A percentile compares a stretch with the other conserved stretches of the same genome.
phyloP scores from a whole-genome alignment of 345 rosid genomes.

The Dimocarpus longan region DNA sequence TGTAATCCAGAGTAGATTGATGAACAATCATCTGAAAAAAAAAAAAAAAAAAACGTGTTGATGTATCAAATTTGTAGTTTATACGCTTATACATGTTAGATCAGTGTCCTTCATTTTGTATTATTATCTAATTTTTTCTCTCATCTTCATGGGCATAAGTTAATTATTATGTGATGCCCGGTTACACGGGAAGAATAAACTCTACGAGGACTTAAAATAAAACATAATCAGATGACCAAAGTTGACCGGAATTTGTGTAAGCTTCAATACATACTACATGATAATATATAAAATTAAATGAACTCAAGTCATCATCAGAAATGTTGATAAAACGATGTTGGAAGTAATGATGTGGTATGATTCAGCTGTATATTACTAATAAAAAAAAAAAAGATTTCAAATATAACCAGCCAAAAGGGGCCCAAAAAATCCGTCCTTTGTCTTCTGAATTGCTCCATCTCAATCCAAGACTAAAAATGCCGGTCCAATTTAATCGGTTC shows the following conservation, averaged over 20 bases:
- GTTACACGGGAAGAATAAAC: too few species aligned
- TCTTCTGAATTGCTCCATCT: background rate
- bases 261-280: background rate
- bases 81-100: background rate
- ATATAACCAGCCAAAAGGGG: background rate
- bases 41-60: background rate
- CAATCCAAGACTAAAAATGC: background rate
- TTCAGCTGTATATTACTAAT: background rate
- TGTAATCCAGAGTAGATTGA: constrained; percentile 5
- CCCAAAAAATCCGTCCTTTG: background rate
- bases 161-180: too few species aligned
- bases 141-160: background rate
- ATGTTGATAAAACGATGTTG: background rate
- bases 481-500: too few species aligned
- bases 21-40: background rate
- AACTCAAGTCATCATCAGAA: background rate
- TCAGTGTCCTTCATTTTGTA: background rate
- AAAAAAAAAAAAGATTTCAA: too few species aligned
- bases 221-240: background rate
- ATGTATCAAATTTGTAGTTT: constrained; percentile 10
- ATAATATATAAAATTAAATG: background rate
- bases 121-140: background rate
- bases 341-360: background rate
- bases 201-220: too few species aligned
- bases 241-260: background rate